Conservation (phyloP, 2,329 filamentous ascomycete species). For the Sclerotinia borealis region DNA sequence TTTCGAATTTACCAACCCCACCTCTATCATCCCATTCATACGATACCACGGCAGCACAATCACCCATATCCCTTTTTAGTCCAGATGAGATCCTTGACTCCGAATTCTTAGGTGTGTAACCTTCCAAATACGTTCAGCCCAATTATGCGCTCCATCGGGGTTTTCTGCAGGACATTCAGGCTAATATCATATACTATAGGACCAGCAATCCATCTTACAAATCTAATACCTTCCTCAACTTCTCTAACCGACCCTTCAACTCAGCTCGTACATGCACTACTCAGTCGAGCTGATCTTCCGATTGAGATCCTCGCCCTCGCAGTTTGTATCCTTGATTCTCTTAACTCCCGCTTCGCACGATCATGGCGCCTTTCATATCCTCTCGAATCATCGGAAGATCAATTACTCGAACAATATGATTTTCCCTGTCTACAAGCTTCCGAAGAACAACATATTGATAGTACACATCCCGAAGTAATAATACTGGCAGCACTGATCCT, state of each 20-base stretch:
- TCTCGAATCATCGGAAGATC: conserved; percentile 32
- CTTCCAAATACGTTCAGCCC: conserved; percentile 12
- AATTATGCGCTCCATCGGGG: not conserved
- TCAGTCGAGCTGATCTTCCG: conserved; percentile 51
- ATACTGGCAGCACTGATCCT: conserved; percentile 57
- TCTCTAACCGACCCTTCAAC: conserved; percentile 54
- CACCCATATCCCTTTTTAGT: conserved; percentile 19
- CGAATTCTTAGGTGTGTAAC: conserved; percentile 26
- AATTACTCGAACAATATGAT: conserved; percentile 31
- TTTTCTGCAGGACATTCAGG: conserved; percentile 13
- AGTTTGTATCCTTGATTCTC: conserved; percentile 60
- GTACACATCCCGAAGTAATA: conserved; percentile 56
- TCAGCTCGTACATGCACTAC: conserved; percentile 53
- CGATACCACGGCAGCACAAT: conserved; percentile 16
- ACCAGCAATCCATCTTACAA: conserved; percentile 59
- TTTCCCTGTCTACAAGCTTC: conserved; percentile 10
- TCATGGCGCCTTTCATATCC: conserved; percentile 57
- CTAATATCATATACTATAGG: conserved; percentile 40
- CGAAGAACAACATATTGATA: conserved; percentile 49
- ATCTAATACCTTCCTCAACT: conserved; percentile 57
- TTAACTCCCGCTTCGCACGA: conserved; percentile 56
- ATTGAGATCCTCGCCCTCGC: conserved; percentile 58
- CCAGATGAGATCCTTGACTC: conserved; percentile 27
- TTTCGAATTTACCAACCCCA: conserved; percentile 63
- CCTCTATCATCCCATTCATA: conserved; percentile 43